Evolutionary conservation across 1,139 yeast genomes (phyloP), one percentile per base, ranked within the genome.

Genomic region (Yamadazyma atlantica): DNA sequence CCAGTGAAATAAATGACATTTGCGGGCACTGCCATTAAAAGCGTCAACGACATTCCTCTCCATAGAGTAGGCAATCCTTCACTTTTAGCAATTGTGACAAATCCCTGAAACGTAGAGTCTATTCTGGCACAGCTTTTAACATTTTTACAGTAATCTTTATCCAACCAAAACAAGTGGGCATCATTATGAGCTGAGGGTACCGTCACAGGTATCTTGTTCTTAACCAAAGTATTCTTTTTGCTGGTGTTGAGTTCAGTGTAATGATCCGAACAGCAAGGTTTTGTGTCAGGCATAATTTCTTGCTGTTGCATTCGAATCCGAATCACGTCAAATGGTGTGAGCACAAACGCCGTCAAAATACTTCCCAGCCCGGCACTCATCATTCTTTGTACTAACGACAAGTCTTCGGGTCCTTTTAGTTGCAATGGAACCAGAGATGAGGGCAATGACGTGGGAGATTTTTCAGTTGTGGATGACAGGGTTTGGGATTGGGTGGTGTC

Each of bases 1-100:
- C 97, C 96, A 2, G 95, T 85, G 62, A 89, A 92, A 57, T 92
- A 94, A 6, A 92, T 92, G 40, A 92, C 86, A 53, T 90, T 92
- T 1, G 97, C 78, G 0, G 99, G 99, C 0, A 90, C 69, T 0
- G 97, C 88, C 96, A 92, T 94, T 16, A 88, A 47, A 21, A 92
- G 63, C 0, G 95, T 88, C 21, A 92, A 61, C 0, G 94, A 78
- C 25, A 94, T 73, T 0, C 98, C 98, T 35, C 98, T 67, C 95
- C 97, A 92, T 15, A 94, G 67, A 0, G 96, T 83, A 1, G 72
- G 41, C 0, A 79, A 26, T 0, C 98, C 98, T 60, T 92, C 98
- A 32, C 75, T 69, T 23, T 71, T 65, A 2, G 81, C 71, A 22
- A 90, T 88, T 38, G 76, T 75, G 4, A 64, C 51, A 45, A 90